These are phyloP conservation scores for Chloris gayana DNA, from an alignment of 176 grass and related monocot genomes.

Conservation along the genomic window DNA sequence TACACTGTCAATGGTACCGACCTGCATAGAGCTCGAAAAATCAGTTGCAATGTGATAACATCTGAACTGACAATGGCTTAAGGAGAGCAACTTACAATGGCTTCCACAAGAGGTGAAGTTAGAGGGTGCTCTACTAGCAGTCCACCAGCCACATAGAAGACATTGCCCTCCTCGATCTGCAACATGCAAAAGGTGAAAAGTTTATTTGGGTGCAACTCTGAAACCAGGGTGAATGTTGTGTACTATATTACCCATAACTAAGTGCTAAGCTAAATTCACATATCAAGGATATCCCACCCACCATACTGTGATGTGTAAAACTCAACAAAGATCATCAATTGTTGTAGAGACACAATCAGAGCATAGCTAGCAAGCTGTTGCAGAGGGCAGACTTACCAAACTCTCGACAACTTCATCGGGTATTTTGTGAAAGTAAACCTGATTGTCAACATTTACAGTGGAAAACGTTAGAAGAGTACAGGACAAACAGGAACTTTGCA, in stretches of 20 bases:
- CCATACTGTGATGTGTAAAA: neutral
- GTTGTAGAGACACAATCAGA: neutral
- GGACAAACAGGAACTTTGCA: neutral
- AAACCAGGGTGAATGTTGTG: neutral
- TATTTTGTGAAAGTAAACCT: conserved; percentile 97
- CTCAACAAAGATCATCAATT: neutral
- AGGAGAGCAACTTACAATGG: conserved; percentile 67
- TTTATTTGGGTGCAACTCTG: neutral
- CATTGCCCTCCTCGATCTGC: conserved; percentile 87
- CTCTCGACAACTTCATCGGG: conserved; percentile 81
- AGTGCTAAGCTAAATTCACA: neutral
- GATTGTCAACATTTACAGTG: conserved; percentile 41
- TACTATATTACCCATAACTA: neutral
- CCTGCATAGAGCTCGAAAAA: conserved; percentile 36
- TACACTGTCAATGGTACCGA: conserved; percentile 88
- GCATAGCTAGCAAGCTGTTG: neutral
- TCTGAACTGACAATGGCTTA: no score
- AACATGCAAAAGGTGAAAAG: conserved; percentile 32
- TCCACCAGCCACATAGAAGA: conserved; percentile 91
- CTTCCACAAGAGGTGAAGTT: conserved; percentile 90
- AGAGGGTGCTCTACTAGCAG: conserved; percentile 91
- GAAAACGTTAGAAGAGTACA: conserved; percentile 17
- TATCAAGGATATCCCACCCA: neutral
- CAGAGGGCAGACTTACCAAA: conserved; percentile 57
- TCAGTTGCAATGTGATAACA: conserved; percentile 2